Evolutionary conservation across 2,329 filamentous ascomycete genomes (phyloP).

Genomic region (Colletotrichum musae): DNA sequence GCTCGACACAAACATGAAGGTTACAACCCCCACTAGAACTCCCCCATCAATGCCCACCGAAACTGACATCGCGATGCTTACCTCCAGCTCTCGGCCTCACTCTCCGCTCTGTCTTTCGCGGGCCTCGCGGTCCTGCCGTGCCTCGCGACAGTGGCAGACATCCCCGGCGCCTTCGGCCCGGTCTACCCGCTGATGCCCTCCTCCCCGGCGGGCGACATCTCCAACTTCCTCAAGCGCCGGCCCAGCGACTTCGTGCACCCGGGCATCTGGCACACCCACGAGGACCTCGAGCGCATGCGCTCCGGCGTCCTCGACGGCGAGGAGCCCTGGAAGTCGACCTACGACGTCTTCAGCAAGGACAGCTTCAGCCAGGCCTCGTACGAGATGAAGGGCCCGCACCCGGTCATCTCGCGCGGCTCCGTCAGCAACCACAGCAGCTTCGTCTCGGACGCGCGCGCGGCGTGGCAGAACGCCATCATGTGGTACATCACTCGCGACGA

Average conservation of each 20-base stretch:
- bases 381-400: conserved; percentile 49
- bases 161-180: conserved; percentile 14
- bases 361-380: conserved; percentile 42
- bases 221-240: conserved; percentile 24
- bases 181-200: conserved; percentile 16
- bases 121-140: not conserved
- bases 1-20: not conserved
- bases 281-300: conserved; percentile 36
- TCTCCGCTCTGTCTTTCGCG: not conserved
- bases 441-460: conserved; percentile 53
- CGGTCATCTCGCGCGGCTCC: conserved; percentile 49
- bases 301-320: conserved; percentile 15
- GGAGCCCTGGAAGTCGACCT: conserved; percentile 32
- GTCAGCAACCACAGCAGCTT: conserved; percentile 55
- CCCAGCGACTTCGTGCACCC: conserved; percentile 32
- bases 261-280: conserved; percentile 37
- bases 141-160: conserved; percentile 24
- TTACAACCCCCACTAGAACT: not conserved
- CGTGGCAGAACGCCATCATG: conserved; percentile 58
- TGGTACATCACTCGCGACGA: conserved; percentile 58
- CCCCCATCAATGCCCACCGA: not conserved
- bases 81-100: not conserved
- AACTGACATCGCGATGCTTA: not conserved
- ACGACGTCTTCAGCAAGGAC: conserved; percentile 25
- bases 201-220: conserved; percentile 1